Base-by-base conservation (phyloP, 164 flowering plant genomes). In the Vitis labrusca region DNA sequence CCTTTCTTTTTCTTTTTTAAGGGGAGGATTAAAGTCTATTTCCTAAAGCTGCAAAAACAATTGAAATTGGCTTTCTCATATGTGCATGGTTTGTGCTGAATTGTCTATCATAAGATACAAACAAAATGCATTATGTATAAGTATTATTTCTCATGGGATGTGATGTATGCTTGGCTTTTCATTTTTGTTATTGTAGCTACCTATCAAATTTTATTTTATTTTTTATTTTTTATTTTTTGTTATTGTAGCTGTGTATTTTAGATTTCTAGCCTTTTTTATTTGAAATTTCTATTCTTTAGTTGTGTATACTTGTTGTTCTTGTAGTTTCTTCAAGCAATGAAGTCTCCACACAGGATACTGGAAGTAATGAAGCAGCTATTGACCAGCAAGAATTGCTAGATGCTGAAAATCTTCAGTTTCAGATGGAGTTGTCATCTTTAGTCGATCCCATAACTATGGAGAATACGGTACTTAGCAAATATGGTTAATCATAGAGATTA, bases 401-500 rank as follows among this genome's bases (percentile, higher is more conserved):
- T 71, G 82, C 66, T 53, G 85, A 78, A 67, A 64, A 70, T 52
- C 59, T 73, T 74, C 69, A 79, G 27, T 57, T 70, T 68, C 78
- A 76, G 76, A 74, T 58, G 65, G 73, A 69, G 29, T 49, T 73
- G 66, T 59, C 68, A 15, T 50, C 68, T 63, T 68, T 50, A 56
- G 70, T 51, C 70, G 85, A 82, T 48, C 71, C 80, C 49, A 63
- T 80, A 44, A 58, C 62, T 32, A 50, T 50, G 50, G 80, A 57
- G 61, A 81, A 77, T 81, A 71, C 61, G 88, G 91, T 89, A 83
- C 44, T 37, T 37, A 37, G 44, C 44, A 37, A 23, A 37, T 37
- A 37, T 37, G 7, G 44, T 37, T 37, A 37, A 37, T 37, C 44
- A 37, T 37, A 37, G 44, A 37, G 44, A 2, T 37, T 6, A 37